These are phyloP conservation scores for Tolypocladium amazonense DNA, from an alignment of 2,329 filamentous ascomycete species.

Conservation along the genomic window DNA sequence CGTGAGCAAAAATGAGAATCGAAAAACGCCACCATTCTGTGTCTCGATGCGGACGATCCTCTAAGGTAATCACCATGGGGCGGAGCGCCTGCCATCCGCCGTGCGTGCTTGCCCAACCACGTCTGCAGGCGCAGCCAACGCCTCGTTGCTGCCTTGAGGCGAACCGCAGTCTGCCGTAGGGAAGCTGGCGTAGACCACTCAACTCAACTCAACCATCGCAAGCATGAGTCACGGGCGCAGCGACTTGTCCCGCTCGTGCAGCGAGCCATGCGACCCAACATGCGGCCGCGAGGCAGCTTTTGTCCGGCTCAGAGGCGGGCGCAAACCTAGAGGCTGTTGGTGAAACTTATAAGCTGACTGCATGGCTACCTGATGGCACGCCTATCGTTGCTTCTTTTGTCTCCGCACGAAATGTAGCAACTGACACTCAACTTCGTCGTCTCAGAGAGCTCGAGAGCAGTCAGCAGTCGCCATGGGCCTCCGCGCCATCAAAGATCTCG, in stretches of 20 bases:
- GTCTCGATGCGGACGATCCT: too few species aligned
- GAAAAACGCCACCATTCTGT: too few species aligned
- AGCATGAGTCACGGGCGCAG: not conserved
- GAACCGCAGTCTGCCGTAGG: not conserved
- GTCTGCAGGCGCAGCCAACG: not conserved
- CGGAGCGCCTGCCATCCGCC: too few species aligned
- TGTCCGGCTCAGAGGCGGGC: not conserved
- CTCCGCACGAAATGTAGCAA: not conserved
- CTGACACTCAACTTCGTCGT: not conserved
- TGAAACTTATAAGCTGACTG: not conserved
- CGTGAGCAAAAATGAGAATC: too few species aligned
- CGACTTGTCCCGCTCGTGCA: not conserved
- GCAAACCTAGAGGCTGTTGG: not conserved
- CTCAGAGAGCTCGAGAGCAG: not conserved
- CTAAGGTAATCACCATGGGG: too few species aligned
- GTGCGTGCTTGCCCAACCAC: not conserved
- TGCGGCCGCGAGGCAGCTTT: not conserved
- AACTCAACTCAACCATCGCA: too few species aligned
- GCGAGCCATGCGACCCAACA: not conserved
- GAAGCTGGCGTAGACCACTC: not conserved
- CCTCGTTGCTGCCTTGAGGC: not conserved
- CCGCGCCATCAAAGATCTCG: slow-evolving; percentile 4
- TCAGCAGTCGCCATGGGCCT: slow-evolving; percentile 4
- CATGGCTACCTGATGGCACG: not conserved
- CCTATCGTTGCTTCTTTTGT: not conserved